Base-by-base conservation (phyloP, 1,284 basidiomycete species). In the Cryptococcus deneoformans region DNA sequence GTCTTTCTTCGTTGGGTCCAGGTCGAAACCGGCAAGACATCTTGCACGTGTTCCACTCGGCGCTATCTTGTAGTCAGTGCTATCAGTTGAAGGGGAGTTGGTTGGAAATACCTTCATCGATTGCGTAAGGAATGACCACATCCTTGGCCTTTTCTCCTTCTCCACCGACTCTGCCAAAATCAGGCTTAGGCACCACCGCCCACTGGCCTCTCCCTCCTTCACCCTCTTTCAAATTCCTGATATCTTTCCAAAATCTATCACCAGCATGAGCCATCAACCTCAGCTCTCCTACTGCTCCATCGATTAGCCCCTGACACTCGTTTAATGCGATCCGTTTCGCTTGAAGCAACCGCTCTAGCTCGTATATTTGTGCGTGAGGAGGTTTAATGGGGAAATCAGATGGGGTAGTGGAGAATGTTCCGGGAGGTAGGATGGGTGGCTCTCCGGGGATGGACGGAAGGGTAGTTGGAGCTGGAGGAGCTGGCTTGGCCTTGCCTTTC, bases 101-200 rank as follows among this genome's bases (percentile, higher is more conserved):
- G 14, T 36, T 24, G 3, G 20, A 62, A 66, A 61, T 51, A 72
- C 72, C 71, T 60, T 78, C 77, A 57, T 78, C 76, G 5, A 75
- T 60, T 9, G 77, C 75, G 54, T 76, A 78, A 6, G 76, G 76
- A 11, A 78, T 72, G 47, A 77, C 69, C 7, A 77, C 57, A 58
- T 78, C 77, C 50, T 68, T 73, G 1, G 76, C 73, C 38, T 60
- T 65, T 47, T 69, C 67, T 2, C 65, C 64, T 7, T 53, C 61
- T 1, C 52, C 48, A 8, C 9, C 34, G 10, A 39, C 42, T 35
- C 66, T 53, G 4, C 60, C 70, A 59, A 74, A 77, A 47, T 74
- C 72, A 1, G 75, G 75, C 48, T 70, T 71, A 1, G 75, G 71
- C 1, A 77, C 58, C 1, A 72, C 56, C 4, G 73, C 72, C 73